Evolutionary conservation across 2,329 filamentous ascomycete genomes (phyloP).

Genomic region (Pestalotiopsis sp.): DNA sequence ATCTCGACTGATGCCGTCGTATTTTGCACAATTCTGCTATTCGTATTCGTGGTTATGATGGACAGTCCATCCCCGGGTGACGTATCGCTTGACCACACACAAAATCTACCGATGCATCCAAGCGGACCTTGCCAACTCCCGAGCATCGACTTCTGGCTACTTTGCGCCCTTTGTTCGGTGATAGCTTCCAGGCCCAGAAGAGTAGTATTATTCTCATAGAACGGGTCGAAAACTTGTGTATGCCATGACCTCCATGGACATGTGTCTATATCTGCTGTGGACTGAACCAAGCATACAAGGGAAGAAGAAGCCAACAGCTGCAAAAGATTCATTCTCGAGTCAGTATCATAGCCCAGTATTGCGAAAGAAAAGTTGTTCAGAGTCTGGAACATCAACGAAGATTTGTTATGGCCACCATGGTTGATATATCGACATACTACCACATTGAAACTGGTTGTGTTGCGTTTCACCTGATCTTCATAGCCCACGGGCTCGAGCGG

Average conservation of each 20-base stretch:
- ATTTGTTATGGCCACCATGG: neutral
- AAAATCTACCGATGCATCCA: conserved; percentile 12
- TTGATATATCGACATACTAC: neutral
- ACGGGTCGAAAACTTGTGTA: neutral
- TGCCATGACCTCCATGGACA: neutral
- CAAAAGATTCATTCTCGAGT: neutral
- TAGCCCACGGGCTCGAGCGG: neutral
- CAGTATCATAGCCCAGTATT: no score
- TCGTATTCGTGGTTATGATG: conserved; percentile 11
- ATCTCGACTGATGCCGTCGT: neutral
- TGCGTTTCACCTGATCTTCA: conserved; percentile 3
- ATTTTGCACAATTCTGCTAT: neutral
- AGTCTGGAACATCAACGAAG: neutral
- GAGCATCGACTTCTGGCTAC: neutral
- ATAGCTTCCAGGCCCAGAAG: neutral
- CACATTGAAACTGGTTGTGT: neutral
- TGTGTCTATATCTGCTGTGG: neutral
- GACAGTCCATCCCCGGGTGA: neutral
- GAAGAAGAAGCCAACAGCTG: neutral
- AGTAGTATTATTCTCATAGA: neutral
- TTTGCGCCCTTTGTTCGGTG: neutral
- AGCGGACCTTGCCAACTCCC: conserved; percentile 9
- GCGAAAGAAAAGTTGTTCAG: neutral
- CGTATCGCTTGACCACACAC: conserved; percentile 15
- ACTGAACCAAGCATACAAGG: neutral